Evolutionary conservation across 176 grass and related monocot species (phyloP).

Genomic region (Eragrostis curvula): DNA sequence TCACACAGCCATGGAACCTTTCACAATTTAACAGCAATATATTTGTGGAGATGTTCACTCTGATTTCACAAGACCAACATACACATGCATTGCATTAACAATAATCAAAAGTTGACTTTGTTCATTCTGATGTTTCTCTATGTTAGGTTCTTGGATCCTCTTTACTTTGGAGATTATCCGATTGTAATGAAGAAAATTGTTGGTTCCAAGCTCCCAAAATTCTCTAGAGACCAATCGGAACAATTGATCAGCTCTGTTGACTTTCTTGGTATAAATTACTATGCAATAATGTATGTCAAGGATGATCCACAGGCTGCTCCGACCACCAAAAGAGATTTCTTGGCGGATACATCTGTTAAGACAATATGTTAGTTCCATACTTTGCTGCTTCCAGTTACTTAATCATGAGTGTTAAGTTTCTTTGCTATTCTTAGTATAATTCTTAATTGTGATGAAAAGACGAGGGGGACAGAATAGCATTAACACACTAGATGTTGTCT

Average conservation of each 20-base stretch:
- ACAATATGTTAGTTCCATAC: conserved; percentile 19
- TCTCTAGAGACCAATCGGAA: conserved; percentile 35
- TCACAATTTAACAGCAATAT: not conserved
- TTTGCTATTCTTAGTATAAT: not conserved
- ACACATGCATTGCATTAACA: not conserved
- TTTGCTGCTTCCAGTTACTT: not conserved
- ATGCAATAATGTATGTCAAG: conserved; percentile 21
- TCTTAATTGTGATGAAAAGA: not conserved
- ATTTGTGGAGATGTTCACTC: not conserved
- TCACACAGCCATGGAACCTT: not conserved
- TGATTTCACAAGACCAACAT: not conserved
- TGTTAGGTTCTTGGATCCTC: conserved; percentile 47
- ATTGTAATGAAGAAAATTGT: conserved; percentile 42
- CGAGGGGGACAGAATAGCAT: not conserved
- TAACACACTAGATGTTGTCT: not conserved
- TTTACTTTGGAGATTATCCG: conserved; percentile 48
- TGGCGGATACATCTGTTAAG: conserved; percentile 34
- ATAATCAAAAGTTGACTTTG: not conserved
- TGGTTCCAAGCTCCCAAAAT: conserved; percentile 44
- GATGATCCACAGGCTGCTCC: conserved; percentile 29
- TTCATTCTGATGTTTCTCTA: not conserved
- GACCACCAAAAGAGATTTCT: conserved; percentile 27
- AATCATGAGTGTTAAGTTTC: not conserved
- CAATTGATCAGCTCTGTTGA: conserved; percentile 41
- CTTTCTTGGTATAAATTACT: conserved; percentile 53